Percentiles rank a stretch among this genome's conserved stretches.
Conservation (phyloP, 2,329 filamentous ascomycete species). For the Torrubiella hemipterigena region DNA sequence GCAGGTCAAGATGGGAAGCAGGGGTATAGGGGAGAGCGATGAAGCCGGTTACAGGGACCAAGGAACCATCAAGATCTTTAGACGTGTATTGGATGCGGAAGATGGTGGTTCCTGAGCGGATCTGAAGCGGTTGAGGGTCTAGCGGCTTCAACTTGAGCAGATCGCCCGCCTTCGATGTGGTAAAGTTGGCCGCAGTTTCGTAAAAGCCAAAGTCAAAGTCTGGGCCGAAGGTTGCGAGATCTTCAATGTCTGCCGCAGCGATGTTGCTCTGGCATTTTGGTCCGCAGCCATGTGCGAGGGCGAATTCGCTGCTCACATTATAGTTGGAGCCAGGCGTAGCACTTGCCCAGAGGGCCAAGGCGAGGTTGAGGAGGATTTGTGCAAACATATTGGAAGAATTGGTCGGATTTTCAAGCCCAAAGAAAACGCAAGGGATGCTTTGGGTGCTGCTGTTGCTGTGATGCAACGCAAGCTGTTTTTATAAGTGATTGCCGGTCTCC, state of each 20-base stretch:
- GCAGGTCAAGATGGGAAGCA: neutral
- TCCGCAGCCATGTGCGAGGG: conserved; percentile 5
- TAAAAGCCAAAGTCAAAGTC: conserved; percentile 8
- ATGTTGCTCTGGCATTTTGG: conserved; percentile 4
- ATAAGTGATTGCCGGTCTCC: neutral
- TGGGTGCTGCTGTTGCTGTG: neutral
- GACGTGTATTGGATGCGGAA: conserved; percentile 9
- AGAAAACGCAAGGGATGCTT: neutral
- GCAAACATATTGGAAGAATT: neutral
- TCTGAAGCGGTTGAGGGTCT: conserved; percentile 2
- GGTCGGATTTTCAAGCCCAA: neutral
- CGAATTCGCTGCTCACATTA: conserved; percentile 1
- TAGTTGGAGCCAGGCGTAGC: conserved; percentile 4
- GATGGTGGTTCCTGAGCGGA: conserved; percentile 5
- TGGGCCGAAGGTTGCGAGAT: conserved; percentile 2
- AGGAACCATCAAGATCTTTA: conserved; percentile 4
- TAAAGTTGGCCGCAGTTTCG: conserved; percentile 8
- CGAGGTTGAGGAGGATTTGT: neutral
- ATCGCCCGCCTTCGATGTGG: conserved; percentile 5
- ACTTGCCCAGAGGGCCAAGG: neutral
- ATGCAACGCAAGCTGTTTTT: neutral
- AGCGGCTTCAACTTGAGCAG: conserved; percentile 8
- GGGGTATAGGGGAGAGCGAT: conserved; percentile 3
- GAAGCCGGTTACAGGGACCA: conserved; percentile 7
- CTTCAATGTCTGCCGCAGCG: neutral